Percentiles rank a stretch among this genome's conserved stretches.
Evolutionary conservation across 306 rosid genomes (phyloP).

Genomic region (Quercus suber): DNA sequence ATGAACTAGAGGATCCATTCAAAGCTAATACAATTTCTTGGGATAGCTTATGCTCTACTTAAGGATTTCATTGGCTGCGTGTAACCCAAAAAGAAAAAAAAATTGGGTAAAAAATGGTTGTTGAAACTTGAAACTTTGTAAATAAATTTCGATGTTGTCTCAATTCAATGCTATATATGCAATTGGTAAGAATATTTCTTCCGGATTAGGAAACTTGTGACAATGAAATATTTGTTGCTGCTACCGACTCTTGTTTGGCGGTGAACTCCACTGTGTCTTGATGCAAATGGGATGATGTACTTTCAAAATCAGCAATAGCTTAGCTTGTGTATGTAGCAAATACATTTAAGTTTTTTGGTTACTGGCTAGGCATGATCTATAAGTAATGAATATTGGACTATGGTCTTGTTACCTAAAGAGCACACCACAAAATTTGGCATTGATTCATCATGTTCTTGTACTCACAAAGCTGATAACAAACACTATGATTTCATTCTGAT

Average conservation of each 20-base stretch:
- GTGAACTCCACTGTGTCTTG: neutral
- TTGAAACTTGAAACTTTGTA: neutral
- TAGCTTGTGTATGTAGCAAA: too few species aligned
- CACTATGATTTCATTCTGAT: neutral
- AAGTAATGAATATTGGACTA: neutral
- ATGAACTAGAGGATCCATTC: constrained; percentile 1
- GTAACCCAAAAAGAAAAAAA: neutral
- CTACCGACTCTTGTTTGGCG: neutral
- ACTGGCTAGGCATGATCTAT: neutral
- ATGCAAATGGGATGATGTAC: neutral
- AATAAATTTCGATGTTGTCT: constrained; percentile 8
- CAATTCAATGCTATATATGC: neutral
- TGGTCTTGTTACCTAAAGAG: neutral
- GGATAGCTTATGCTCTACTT: constrained; percentile 19
- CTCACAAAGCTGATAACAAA: neutral
- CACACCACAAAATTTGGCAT: neutral
- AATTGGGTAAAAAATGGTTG: neutral
- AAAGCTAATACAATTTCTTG: neutral
- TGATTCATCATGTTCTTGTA: neutral
- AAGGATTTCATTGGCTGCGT: neutral
- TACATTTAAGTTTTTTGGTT: too few species aligned
- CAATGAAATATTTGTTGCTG: neutral
- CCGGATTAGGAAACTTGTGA: neutral
- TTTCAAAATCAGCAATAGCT: neutral
- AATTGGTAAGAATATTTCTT: neutral